A percentile compares a stretch with the other conserved stretches of the same genome.
Conservation (phyloP, 1,284 basidiomycete genomes). For the Amylostereum areolatum region DNA sequence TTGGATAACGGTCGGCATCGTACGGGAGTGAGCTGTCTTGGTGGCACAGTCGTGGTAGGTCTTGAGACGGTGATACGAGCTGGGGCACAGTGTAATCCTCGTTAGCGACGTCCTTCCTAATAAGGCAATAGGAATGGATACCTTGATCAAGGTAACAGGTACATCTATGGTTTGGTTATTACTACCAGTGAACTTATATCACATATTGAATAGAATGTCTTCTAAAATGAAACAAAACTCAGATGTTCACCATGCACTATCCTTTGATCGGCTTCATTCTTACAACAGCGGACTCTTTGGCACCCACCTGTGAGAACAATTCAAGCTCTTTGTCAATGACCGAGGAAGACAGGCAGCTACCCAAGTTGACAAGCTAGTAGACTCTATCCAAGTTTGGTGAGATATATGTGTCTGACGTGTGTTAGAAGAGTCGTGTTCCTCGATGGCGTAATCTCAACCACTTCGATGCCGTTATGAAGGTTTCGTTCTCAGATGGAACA, state of each 20-base stretch:
- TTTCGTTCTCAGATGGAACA: conserved; percentile 19
- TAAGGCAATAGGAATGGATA: too few relatives aligned
- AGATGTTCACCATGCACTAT: conserved; percentile 25
- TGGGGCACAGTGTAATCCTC: too few relatives aligned
- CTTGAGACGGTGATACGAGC: too few relatives aligned
- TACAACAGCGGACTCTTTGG: too few relatives aligned
- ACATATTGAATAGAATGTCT: conserved; percentile 32
- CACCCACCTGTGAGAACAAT: conserved; percentile 22
- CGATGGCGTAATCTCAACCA: conserved; percentile 30
- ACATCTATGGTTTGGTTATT: too few relatives aligned
- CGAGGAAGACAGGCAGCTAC: conserved; percentile 1
- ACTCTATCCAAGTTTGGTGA: neutral
- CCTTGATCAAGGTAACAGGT: too few relatives aligned
- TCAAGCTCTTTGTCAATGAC: conserved; percentile 14
- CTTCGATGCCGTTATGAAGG: conserved; percentile 22
- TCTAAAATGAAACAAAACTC: conserved; percentile 22
- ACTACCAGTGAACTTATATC: too few relatives aligned
- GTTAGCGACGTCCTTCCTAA: too few relatives aligned
- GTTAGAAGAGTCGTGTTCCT: conserved; percentile 18
- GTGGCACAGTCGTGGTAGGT: too few relatives aligned
- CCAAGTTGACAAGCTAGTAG: neutral
- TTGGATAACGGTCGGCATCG: too few relatives aligned
- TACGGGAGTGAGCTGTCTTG: too few relatives aligned
- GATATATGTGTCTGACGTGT: neutral
- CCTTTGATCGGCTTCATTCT: conserved; percentile 32